Base-by-base conservation (phyloP, 108 stramenopile genomes). In the Cafeteria roenbergensis region DNA sequence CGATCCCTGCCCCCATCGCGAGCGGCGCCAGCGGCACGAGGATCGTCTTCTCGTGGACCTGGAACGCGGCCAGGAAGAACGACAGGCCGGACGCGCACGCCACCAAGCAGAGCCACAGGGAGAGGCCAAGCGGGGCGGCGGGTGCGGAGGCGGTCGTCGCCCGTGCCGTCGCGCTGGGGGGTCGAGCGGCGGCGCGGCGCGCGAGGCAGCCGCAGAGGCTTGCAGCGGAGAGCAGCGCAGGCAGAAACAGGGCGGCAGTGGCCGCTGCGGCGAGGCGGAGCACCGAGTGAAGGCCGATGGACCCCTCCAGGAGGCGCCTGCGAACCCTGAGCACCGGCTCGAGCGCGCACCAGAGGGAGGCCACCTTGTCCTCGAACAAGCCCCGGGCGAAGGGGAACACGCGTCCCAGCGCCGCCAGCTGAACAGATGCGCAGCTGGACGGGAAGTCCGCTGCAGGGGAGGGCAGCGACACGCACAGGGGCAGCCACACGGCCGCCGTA, bases 21-120 rank as follows among this genome's bases (percentile, higher is more conserved):
- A 84, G 65, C 0, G 90, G 90, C 29, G 86, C 85, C 34, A 88
- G 70, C 17, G 88, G 73, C 64, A 94, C 69, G 34, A 94, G 78
- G 42, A 91, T 85, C 17, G 86, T 85, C 73, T 94, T 94, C 73
- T 94, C 92, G 69, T 94, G 92, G 51, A 93, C 92, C 75, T 93
- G 92, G 76, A 87, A 90, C 30, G 87, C 88, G 21, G 87, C 90
- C 62, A 94, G 76, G 68, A 94, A 94, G 74, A 94, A 92, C 51
- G 88, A 79, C 42, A 94, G 78, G 14, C 87, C 76, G 52, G 83
- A 75, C 29, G n/a, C 31, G 52, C 51, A 52, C 51, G 24, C 24
- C 22, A 52, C 51, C 22, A 24, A 21, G 22, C 36, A 36, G 38
- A 0, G 3, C 51, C 63, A 20, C 6, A 64, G 32, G 30, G 32